Base-by-base conservation (phyloP, 352 stramenopile genomes). In the Pythium insidiosum region DNA sequence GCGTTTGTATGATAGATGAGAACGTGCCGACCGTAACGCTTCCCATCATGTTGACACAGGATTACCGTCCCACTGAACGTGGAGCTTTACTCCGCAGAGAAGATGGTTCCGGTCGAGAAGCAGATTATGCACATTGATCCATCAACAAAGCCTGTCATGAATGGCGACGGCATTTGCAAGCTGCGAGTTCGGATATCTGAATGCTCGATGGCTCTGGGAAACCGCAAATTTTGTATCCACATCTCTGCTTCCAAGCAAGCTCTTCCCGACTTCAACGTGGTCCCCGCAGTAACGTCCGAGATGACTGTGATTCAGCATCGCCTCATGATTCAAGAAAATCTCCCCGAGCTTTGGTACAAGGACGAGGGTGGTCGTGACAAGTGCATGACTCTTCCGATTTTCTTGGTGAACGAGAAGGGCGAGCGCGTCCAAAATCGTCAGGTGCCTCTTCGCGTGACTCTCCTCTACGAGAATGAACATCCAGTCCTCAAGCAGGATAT, bases 401-500 rank as follows among this genome's bases (percentile, higher is more conserved):
- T 64, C 48, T 50, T 92, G 4, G 71, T 89, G 3, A 85, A 92
- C 38, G 62, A 84, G 18, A 89, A 87, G 58, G 79, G 81, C 52
- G 71, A 89, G 37, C 73, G 74, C 18, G 76, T 89, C 15, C 68
- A 73, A 38, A 84, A 79, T 38, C 76, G 76, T 3, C 72, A 74
- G 24, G 82, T 92, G 35, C 79, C 79, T 2, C 60, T 92, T 16
- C 69, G 74, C 6, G 76, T 92, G 28, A 92, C 76, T 19, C 60
- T 96, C 42, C 65, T 94, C 0, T 92, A 92, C 39, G 84, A 95
- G 34, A 92, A 81, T 57, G 84, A 92, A 40, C 74, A 94, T 57
- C 79, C 71, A 7, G 88, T 97, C 26, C 68, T 93, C 3, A 97
- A 98, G 63, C 93, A 98, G 58, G 84, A 98, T 52, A 96, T 97